Evolutionary conservation across 768 basidiomycete species (phyloP).

Genomic region (Mycena venus): DNA sequence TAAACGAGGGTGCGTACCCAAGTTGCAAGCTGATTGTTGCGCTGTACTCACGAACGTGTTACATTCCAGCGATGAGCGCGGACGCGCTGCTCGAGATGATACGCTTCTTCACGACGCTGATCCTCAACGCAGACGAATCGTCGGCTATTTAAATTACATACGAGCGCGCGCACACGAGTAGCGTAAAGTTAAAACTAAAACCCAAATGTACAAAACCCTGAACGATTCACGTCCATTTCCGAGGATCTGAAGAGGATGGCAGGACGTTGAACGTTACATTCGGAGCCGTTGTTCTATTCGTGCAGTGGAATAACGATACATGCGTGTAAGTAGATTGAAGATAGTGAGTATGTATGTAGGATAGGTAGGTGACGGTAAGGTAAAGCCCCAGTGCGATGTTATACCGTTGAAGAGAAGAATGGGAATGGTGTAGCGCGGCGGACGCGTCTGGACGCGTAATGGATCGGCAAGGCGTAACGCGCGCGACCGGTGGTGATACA

Average conservation of each 20-base stretch:
- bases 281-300: not conserved
- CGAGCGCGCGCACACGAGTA: constrained; percentile 44
- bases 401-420: not conserved
- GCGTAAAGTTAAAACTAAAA: not conserved
- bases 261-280: too few species aligned
- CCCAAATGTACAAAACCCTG: not conserved
- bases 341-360: not conserved
- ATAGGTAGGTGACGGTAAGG: constrained; percentile 10
- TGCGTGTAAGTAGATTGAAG: not conserved
- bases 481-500: constrained; percentile 9
- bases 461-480: not conserved
- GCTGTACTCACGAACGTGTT: not conserved
- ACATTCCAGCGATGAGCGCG: constrained; percentile 41
- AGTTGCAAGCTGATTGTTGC: not conserved
- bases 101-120: constrained; percentile 58
- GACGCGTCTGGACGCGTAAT: not conserved
- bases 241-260: too few species aligned
- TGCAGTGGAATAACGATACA: constrained; percentile 23
- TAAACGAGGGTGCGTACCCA: constrained; percentile 61
- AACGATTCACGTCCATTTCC: not conserved
- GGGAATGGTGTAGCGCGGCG: not conserved
- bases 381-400: not conserved
- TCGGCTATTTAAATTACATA: constrained; percentile 9
- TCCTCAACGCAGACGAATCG: constrained; percentile 59
- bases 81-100: constrained; percentile 57